These are phyloP conservation scores for Casuarina equisetifolia DNA, from an alignment of 306 rosid genomes.

Conservation along the genomic window DNA sequence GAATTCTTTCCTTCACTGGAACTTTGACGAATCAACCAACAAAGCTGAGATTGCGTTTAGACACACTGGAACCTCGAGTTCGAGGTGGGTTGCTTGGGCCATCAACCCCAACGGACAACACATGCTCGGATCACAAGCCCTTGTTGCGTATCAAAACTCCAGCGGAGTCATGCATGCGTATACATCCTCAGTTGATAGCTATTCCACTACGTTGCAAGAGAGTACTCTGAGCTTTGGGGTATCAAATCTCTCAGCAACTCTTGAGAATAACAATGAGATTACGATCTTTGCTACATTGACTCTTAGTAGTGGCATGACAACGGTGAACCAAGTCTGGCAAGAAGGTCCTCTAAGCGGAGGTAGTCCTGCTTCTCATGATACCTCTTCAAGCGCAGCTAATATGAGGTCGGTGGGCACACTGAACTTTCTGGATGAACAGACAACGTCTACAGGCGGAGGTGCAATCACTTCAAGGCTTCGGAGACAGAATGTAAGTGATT, in stretches of 20 bases:
- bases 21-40: slow-evolving; percentile 26
- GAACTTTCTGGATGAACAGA: slow-evolving; percentile 52
- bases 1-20: slow-evolving; percentile 66
- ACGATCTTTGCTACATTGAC: slow-evolving; percentile 47
- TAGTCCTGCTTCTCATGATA: background rate
- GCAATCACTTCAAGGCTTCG: slow-evolving; percentile 22
- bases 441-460: slow-evolving; percentile 15
- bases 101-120: slow-evolving; percentile 31
- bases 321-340: slow-evolving; percentile 69
- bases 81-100: slow-evolving; percentile 74
- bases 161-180: slow-evolving; percentile 16
- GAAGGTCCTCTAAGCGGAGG: slow-evolving; percentile 45
- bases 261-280: slow-evolving; percentile 36
- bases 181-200: slow-evolving; percentile 14
- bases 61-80: slow-evolving; percentile 30
- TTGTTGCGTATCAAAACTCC: slow-evolving; percentile 46
- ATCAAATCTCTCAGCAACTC: slow-evolving; percentile 24
- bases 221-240: slow-evolving; percentile 28
- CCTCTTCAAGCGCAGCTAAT: background rate
- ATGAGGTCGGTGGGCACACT: slow-evolving; percentile 29
- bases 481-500: slow-evolving; percentile 55
- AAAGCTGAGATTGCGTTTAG: slow-evolving; percentile 57
- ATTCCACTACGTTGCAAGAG: background rate
- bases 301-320: slow-evolving; percentile 28
- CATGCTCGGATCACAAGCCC: slow-evolving; percentile 58